Evolutionary conservation across 371 early-diverging fungal genomes (phyloP).

Genomic region (Smittium mucronatum): DNA sequence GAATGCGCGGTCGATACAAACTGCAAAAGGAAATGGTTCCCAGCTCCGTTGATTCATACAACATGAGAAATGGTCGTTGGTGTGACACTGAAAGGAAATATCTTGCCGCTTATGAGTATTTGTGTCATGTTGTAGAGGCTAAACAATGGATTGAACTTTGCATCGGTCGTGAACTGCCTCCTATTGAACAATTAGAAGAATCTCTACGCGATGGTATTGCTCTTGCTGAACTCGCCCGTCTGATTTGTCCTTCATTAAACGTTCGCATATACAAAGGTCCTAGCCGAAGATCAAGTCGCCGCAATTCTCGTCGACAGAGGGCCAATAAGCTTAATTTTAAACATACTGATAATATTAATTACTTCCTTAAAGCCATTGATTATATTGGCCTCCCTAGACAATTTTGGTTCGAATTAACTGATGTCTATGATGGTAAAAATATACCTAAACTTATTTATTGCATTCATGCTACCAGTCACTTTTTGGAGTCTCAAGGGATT

Average conservation of each 20-base stretch:
- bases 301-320: constrained; percentile 16
- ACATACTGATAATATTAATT: constrained; percentile 98
- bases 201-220: constrained; percentile 87
- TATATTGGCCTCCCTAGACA: constrained; percentile 77
- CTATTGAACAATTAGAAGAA: constrained; percentile 72
- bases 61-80: constrained; percentile 51
- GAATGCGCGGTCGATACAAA: constrained; percentile 29
- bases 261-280: constrained; percentile 73
- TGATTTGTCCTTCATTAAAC: constrained; percentile 74
- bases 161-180: constrained; percentile 63
- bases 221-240: constrained; percentile 80
- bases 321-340: constrained; percentile 74
- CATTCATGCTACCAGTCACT: constrained; percentile 96
- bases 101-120: constrained; percentile 94
- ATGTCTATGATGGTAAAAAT: constrained; percentile 98
- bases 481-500: constrained; percentile 67
- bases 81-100: constrained; percentile 91
- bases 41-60: constrained; percentile 2
- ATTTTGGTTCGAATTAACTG: constrained; percentile 97
- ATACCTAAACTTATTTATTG: constrained; percentile 99
- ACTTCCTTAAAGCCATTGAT: constrained; percentile 69
- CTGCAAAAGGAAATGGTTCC: constrained; percentile 24
- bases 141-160: constrained; percentile 98
- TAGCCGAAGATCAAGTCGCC: constrained; percentile 5
- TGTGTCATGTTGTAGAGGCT: constrained; percentile 98